Base-by-base conservation (phyloP, 176 grass and related monocot species). In the Phragmites australis region DNA sequence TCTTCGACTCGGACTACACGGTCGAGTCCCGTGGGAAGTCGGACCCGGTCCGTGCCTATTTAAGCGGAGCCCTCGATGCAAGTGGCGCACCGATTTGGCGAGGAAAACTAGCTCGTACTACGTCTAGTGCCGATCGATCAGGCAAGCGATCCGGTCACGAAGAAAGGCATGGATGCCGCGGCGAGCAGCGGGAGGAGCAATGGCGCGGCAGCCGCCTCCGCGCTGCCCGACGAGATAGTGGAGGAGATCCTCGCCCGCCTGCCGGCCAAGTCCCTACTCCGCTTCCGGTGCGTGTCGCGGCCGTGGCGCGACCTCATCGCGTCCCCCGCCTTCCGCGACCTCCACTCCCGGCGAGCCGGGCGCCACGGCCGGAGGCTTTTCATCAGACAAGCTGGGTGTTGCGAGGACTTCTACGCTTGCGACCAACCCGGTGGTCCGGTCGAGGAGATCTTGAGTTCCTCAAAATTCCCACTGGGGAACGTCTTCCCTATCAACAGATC, bases 181-280 rank as follows among this genome's bases (percentile, higher is more conserved):
- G 34, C 34, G 34, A 37, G 34, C 34, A 37, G 34, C 22, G 29
- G 29, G 59, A 16, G 59, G 59, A 18, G 31, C 58, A 61, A 63
- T 29, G 29, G 29, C 59, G 11, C 5, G n/a, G 8, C 25, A 12
- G 11, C 52, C 67, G 79, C 29, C 37, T 75, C 34, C 30, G 16
- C 10, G 5, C 42, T 68, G 42, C 65, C 65, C 3, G 65, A 27
- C 10, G 65, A 68, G 4, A 4, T 51, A 27, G 27, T 51, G 8
- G 45, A 51, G n/a, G 27, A 72, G 1, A 51, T 81, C 4, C 51
- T 69, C 66, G 57, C 23, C 9, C 42, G 42, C 65, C 6, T 81
- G 40, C 78, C 78, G 25, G 64, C 69, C 45, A 81, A 32, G 49
- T 10, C 37, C 11, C 37, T 57, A 15, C n/a, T 5, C 64, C 78